Evolutionary conservation across 371 early-diverging fungal genomes (phyloP).

Genomic region (Mortierella sp.): DNA sequence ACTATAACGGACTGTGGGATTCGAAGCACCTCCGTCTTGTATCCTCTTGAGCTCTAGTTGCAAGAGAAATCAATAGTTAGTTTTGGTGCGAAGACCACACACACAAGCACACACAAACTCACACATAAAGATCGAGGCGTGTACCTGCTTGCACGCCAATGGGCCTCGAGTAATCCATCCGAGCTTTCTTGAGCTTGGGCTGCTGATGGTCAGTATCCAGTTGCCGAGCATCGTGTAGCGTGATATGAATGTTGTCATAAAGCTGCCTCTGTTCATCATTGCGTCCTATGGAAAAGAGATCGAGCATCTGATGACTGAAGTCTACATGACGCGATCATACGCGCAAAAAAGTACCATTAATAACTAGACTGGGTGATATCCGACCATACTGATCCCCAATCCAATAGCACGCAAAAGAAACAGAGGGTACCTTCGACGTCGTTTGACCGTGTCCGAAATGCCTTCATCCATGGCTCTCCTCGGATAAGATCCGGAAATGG

Average conservation of each 20-base stretch:
- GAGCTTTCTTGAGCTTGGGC: conserved; percentile 33
- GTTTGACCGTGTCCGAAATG: conserved; percentile 59
- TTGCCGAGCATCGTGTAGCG: conserved; percentile 60
- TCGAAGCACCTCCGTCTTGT: conserved; percentile 53
- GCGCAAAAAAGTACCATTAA: too few species aligned
- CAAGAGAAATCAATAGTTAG: background rate
- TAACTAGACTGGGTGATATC: too few species aligned
- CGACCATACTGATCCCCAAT: too few species aligned
- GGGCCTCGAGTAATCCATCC: conserved; percentile 34
- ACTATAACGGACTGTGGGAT: conserved; percentile 50
- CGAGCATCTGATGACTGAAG: conserved; percentile 69
- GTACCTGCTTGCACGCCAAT: conserved; percentile 46
- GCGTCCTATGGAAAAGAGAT: conserved; percentile 60
- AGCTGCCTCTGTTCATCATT: conserved; percentile 54
- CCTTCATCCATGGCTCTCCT: conserved; percentile 66
- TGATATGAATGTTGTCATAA: conserved; percentile 66
- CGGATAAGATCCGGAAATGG: conserved; percentile 61
- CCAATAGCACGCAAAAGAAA: background rate
- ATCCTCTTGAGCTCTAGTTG: conserved; percentile 49
- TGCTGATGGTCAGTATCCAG: conserved; percentile 37
- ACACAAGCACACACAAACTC: too few species aligned
- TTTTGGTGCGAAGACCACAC: background rate
- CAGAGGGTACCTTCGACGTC: conserved; percentile 19
- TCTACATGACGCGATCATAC: conserved; percentile 52
- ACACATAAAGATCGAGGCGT: too few species aligned